Evolutionary conservation across 2,329 filamentous ascomycete genomes (phyloP).

Genomic region (Arthroderma uncinatum): DNA sequence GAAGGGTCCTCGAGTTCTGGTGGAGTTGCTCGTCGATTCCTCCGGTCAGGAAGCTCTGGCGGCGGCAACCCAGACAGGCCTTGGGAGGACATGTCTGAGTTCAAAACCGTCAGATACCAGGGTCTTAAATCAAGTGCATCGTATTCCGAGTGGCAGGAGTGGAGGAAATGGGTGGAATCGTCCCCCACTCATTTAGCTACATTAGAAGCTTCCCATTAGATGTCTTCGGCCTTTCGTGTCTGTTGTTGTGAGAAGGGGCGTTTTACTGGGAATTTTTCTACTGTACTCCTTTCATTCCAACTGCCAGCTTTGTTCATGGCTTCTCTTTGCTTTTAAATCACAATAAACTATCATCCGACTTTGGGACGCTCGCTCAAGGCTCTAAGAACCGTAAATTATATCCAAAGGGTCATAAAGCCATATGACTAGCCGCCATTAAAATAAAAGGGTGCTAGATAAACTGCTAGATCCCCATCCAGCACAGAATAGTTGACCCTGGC

Average conservation of each 20-base stretch:
- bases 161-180: constrained; percentile 57
- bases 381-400: too few species aligned
- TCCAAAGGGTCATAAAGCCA: too few species aligned
- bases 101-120: constrained; percentile 75
- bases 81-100: constrained; percentile 64
- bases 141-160: constrained; percentile 66
- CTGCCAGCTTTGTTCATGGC: neutral
- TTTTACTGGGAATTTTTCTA: neutral
- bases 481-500: too few species aligned
- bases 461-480: too few species aligned
- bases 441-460: too few species aligned
- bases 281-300: neutral
- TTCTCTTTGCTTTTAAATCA: neutral
- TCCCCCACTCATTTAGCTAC: constrained; percentile 5
- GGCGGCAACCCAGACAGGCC: constrained; percentile 23
- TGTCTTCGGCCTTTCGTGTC: neutral
- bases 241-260: neutral
- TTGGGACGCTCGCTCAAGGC: too few species aligned
- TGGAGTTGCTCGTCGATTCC: constrained; percentile 27
- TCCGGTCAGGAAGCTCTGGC: constrained; percentile 30
- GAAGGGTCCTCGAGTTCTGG: constrained; percentile 42
- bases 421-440: too few species aligned
- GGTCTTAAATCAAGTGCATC: constrained; percentile 63
- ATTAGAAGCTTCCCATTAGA: constrained; percentile 6
- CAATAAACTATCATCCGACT: neutral